Base-by-base conservation (phyloP, 306 rosid genomes). In the Ammopiptanthus mongolicus region DNA sequence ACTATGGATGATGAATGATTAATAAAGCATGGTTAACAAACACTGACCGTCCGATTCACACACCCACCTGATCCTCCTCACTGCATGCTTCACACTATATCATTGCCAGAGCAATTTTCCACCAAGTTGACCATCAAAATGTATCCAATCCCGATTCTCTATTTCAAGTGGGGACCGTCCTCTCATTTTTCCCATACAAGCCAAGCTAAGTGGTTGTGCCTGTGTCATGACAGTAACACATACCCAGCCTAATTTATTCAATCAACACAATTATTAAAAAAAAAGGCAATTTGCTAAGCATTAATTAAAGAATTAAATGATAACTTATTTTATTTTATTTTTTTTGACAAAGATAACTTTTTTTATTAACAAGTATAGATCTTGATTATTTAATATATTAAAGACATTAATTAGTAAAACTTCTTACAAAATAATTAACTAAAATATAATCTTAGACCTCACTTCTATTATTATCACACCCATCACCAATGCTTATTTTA, bases 141-240 rank as follows among this genome's bases (percentile, higher is more conserved):
- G 48, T 25, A 33, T 47, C 78, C 78, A 61, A 29, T 33, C 23
- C 3, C 7, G 3, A 8, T 34, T 64, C 61, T 5, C 13, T 23
- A 6, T 14, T 60, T 39, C 66, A n/a, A 39, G 17, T 71, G 65
- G 76, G 76, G 76, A 55, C 65, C 41, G 4, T 71, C 37, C 51
- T 34, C 65, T 70, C 65, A 18, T 28, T 29, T 10, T 46, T 8
- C 28, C 58, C 13, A 0, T 22, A 13, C 9, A n/a, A 47, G 21
- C 51, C 48, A 13, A 42, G 42, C 11, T 1, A 9, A 69, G 62
- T 34, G 75, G 5, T n/a, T 19, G 11, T 70, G 7, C 51, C 64
- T 34, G 10, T 47, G 9, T 50, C 34, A 21, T 70, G 75, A 69
- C 21, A 69, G 50, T 12, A 70, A 70, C 65, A 21, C 51, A 4